phyloP scores from a whole-genome alignment of 1,139 yeast species.

The Hansenula sp. region DNA sequence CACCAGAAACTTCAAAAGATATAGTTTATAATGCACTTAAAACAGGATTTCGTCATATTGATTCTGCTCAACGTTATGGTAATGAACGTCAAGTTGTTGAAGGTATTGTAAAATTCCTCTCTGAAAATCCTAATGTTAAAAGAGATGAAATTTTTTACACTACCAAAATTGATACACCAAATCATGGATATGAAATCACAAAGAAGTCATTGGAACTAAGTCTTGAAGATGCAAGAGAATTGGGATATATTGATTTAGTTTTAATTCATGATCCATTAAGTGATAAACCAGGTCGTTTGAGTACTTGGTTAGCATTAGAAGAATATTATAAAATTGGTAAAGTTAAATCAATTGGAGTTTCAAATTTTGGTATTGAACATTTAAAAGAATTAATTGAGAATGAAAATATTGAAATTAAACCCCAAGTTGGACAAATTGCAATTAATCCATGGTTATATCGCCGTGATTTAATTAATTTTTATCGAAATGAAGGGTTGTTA shows the following conservation, averaged over 20 bases:
- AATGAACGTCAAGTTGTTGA: slow-evolving; percentile 40
- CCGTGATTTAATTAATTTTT: slow-evolving; percentile 22
- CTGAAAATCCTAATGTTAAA: slow-evolving; percentile 39
- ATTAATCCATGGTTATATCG: slow-evolving; percentile 42
- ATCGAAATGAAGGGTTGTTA: background rate
- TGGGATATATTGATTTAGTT: slow-evolving; percentile 30
- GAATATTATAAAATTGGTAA: slow-evolving; percentile 32
- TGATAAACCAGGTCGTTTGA: slow-evolving; percentile 27
- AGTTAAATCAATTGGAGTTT: slow-evolving; percentile 36
- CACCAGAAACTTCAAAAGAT: slow-evolving; percentile 5
- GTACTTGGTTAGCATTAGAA: slow-evolving; percentile 41
- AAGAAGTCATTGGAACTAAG: slow-evolving; percentile 24
- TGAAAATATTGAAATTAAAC: slow-evolving; percentile 36
- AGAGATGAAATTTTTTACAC: slow-evolving; percentile 63
- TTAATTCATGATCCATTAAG: slow-evolving; percentile 34
- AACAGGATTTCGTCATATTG: slow-evolving; percentile 40
- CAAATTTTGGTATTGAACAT: slow-evolving; percentile 38
- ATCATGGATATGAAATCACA: slow-evolving; percentile 44
- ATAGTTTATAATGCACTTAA: slow-evolving; percentile 36
- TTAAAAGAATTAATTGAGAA: slow-evolving; percentile 32
- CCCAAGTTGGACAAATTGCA: slow-evolving; percentile 44
- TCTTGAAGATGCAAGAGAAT: slow-evolving; percentile 32
- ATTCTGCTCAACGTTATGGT: slow-evolving; percentile 27
- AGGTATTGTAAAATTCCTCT: slow-evolving; percentile 37
- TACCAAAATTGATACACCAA: slow-evolving; percentile 61